These are phyloP conservation scores for Fusarium verrucosum DNA, from an alignment of 2,329 filamentous ascomycete species.

Conservation along the genomic window DNA sequence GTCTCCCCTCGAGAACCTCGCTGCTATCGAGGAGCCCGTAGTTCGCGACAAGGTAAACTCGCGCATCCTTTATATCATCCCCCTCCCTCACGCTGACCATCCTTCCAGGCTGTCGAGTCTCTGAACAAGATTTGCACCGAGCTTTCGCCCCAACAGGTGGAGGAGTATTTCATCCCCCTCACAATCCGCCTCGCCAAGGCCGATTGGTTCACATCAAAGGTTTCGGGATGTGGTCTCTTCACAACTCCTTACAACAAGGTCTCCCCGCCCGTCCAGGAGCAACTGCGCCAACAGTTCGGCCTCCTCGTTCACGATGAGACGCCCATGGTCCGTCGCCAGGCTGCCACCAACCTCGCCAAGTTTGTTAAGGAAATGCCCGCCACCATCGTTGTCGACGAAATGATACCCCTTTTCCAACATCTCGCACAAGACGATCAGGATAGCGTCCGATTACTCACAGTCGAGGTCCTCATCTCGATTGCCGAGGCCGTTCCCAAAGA, in stretches of 20 bases:
- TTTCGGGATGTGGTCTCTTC: slow-evolving; percentile 96
- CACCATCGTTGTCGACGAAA: slow-evolving; percentile 92
- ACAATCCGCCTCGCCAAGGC: slow-evolving; percentile 96
- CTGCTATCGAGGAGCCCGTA: slow-evolving; percentile 96
- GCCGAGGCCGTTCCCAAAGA: slow-evolving; percentile 98
- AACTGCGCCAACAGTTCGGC: slow-evolving; percentile 89
- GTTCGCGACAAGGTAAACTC: slow-evolving; percentile 89
- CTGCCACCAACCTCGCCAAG: slow-evolving; percentile 94
- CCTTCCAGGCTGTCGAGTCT: slow-evolving; percentile 87
- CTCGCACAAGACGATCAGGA: slow-evolving; percentile 97
- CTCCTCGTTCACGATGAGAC: slow-evolving; percentile 97
- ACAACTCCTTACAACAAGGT: slow-evolving; percentile 94
- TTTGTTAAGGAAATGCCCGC: slow-evolving; percentile 98
- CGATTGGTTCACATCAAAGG: slow-evolving; percentile 99
- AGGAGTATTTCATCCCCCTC: slow-evolving; percentile 96
- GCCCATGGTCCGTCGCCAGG: slow-evolving; percentile 97
- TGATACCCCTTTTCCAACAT: slow-evolving; percentile 99
- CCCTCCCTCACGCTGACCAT: slow-evolving; percentile 4
- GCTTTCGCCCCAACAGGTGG: slow-evolving; percentile 89
- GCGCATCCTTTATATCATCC: slow-evolving; percentile 26
- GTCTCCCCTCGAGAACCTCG: slow-evolving; percentile 96
- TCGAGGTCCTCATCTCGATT: slow-evolving; percentile 95
- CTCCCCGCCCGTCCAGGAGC: slow-evolving; percentile 85
- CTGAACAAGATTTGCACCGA: slow-evolving; percentile 98
- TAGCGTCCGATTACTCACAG: slow-evolving; percentile 93